phyloP scores from a whole-genome alignment of 805 yeast genomes.

The Yarrowia osloensis region DNA sequence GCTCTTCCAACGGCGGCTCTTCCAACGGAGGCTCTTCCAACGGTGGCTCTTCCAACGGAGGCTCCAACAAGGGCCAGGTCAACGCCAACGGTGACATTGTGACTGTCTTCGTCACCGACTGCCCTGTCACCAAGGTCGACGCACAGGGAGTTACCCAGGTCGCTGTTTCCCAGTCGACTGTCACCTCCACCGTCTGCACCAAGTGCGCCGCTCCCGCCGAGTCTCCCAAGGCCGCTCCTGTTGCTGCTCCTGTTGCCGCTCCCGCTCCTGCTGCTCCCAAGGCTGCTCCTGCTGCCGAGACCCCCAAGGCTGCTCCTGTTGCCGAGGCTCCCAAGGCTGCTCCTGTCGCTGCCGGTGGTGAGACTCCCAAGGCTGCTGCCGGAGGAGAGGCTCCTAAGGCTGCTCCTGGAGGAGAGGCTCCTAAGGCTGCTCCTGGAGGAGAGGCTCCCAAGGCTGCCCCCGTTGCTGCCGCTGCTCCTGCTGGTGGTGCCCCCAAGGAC shows the following conservation, averaged over 20 bases:
- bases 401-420: background rate
- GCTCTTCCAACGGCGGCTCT: no score
- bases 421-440: background rate
- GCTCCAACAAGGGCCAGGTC: no score
- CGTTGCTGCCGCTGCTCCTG: no score
- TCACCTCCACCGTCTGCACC: slow-evolving; percentile 1
- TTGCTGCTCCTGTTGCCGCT: background rate
- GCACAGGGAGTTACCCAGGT: background rate
- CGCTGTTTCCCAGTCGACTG: background rate
- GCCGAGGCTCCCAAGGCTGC: background rate
- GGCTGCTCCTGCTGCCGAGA: background rate
- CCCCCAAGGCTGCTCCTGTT: background rate
- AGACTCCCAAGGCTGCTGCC: background rate
- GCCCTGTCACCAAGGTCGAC: background rate
- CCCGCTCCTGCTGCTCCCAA: background rate
- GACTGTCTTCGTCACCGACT: background rate
- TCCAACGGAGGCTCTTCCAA: no score
- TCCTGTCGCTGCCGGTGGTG: background rate
- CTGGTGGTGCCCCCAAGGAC: slow-evolving; percentile 6
- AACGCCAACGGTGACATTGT: background rate
- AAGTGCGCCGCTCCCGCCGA: background rate
- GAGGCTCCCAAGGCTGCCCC: background rate
- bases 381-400: background rate
- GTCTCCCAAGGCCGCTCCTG: background rate
- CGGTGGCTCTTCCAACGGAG: no score